A percentile compares a stretch with the other conserved stretches of the same genome.
phyloP scores from a whole-genome alignment of 139 green algal genomes.

The Coccomyxa sp. region DNA sequence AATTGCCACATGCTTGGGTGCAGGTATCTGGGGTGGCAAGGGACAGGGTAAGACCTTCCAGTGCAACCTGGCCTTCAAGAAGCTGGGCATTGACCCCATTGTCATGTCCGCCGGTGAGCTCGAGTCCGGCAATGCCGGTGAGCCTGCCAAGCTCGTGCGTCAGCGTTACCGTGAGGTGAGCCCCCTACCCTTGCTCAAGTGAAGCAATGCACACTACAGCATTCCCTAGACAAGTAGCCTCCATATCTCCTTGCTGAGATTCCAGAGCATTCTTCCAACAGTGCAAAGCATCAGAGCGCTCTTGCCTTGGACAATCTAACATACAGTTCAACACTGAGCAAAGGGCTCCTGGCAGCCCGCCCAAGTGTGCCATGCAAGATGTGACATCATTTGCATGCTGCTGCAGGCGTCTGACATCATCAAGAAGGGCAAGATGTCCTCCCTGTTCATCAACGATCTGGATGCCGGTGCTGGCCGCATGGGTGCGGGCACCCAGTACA shows the following conservation, averaged over 20 bases:
- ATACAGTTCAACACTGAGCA: too few species aligned
- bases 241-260: too few species aligned
- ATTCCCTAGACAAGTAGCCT: too few species aligned
- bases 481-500: slow-evolving; percentile 97
- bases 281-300: too few species aligned
- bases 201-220: too few species aligned
- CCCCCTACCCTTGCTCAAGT: neutral
- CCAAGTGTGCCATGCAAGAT: neutral
- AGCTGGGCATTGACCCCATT: slow-evolving; percentile 95
- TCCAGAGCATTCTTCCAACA: too few species aligned
- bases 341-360: too few species aligned
- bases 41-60: slow-evolving; percentile 90
- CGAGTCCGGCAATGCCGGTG: slow-evolving; percentile 96
- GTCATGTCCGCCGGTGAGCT: slow-evolving; percentile 99
- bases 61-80: slow-evolving; percentile 94
- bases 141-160: slow-evolving; percentile 97
- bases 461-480: slow-evolving; percentile 92
- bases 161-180: slow-evolving; percentile 79
- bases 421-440: slow-evolving; percentile 99
- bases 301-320: too few species aligned
- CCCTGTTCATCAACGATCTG: slow-evolving; percentile 99
- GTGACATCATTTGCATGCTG: neutral
- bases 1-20: too few species aligned
- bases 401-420: slow-evolving; percentile 91
- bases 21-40: slow-evolving; percentile 98